Conservation (phyloP, 2,329 filamentous ascomycete species). For the Botryotinia globosa region DNA sequence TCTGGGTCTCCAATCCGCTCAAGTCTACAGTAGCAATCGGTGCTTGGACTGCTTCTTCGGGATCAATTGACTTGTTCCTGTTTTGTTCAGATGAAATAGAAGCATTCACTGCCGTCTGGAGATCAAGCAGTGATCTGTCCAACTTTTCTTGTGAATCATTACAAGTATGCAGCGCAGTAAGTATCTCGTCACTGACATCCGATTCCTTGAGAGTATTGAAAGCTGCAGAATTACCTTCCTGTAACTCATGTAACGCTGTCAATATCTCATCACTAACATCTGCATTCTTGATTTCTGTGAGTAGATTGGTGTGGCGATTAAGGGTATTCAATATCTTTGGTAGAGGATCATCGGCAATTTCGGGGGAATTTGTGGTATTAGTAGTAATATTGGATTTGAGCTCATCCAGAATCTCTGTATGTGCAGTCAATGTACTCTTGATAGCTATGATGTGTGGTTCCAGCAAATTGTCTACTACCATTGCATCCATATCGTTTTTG, state of each 20-base stretch:
- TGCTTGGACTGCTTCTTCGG: not conserved
- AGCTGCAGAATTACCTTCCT: conserved; percentile 26
- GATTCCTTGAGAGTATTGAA: conserved; percentile 33
- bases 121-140: not conserved
- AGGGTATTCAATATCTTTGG: conserved; percentile 30
- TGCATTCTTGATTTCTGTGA: conserved; percentile 36
- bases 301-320: conserved; percentile 27
- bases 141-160: conserved; percentile 10
- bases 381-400: conserved; percentile 23
- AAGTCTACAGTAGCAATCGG: not conserved
- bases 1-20: not conserved
- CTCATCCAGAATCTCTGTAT: conserved; percentile 26
- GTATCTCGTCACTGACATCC: conserved; percentile 37
- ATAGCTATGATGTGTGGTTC: conserved; percentile 23
- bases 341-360: conserved; percentile 17
- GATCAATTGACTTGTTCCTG: not conserved
- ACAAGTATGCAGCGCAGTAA: conserved; percentile 34
- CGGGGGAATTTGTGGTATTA: conserved; percentile 23
- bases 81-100: not conserved
- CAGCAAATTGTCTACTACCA: not conserved
- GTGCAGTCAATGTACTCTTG: conserved; percentile 24
- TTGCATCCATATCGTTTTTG: conserved; percentile 4
- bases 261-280: conserved; percentile 37
- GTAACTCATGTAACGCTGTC: conserved; percentile 33
- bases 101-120: not conserved